Conservation (phyloP, 306 rosid species). For the Astragalus membranaceus region DNA sequence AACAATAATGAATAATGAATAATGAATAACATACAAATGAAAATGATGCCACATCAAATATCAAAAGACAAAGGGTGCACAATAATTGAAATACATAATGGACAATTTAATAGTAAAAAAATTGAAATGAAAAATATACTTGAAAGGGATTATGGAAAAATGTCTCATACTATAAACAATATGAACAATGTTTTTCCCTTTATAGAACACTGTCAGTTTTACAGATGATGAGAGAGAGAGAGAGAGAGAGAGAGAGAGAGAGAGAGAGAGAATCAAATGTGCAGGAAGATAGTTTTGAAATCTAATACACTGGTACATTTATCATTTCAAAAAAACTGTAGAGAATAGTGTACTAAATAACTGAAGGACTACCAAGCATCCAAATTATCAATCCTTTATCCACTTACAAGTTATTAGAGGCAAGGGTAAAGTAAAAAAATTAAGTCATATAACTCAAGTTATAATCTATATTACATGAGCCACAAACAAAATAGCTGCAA, state of each 20-base stretch:
- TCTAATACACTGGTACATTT: neutral
- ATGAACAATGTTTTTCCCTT: neutral
- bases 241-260: neutral
- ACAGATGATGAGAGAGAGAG: neutral
- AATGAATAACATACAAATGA: neutral
- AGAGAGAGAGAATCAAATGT: no score
- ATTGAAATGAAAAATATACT: neutral
- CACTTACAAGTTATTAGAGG: neutral
- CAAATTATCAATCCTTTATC: constrained; percentile 3
- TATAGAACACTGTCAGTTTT: neutral
- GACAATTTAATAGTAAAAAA: neutral
- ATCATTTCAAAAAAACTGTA: neutral
- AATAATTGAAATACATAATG: neutral
- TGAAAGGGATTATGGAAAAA: neutral
- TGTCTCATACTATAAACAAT: neutral
- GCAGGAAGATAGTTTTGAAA: neutral
- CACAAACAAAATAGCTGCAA: neutral
- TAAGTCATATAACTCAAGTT: neutral
- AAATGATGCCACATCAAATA: neutral
- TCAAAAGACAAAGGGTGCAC: neutral
- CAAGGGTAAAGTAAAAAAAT: neutral
- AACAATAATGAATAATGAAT: neutral
- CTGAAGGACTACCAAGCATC: neutral
- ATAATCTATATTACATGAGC: constrained; percentile 3
- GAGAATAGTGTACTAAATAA: neutral